A percentile compares a stretch with the other conserved stretches of the same genome.
These are phyloP conservation scores for Tremellales sp. DNA, from an alignment of 1,284 basidiomycete genomes.

Conservation along the genomic window DNA sequence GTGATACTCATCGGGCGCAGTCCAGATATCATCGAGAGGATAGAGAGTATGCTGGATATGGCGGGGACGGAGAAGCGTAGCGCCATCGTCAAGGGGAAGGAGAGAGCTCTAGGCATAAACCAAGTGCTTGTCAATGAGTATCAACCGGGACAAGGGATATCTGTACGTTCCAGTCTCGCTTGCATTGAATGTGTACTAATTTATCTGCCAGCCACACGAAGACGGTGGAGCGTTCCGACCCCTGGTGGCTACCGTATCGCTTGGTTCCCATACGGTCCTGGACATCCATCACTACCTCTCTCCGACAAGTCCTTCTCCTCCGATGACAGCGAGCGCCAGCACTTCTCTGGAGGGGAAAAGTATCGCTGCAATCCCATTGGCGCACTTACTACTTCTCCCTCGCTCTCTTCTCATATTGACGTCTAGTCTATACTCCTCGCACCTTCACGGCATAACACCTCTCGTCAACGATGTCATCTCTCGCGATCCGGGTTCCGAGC, in stretches of 20 bases:
- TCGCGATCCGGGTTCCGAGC: background rate
- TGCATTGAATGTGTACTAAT: too few species aligned
- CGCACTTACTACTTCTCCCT: constrained; percentile 73
- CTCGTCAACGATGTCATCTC: constrained; percentile 52
- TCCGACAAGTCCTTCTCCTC: constrained; percentile 39
- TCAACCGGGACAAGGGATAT: constrained; percentile 83
- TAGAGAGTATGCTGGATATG: constrained; percentile 47
- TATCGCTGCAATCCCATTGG: constrained; percentile 62
- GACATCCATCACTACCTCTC: constrained; percentile 72
- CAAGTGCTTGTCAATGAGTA: constrained; percentile 91
- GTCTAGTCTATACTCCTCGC: constrained; percentile 61
- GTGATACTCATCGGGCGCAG: constrained; percentile 47
- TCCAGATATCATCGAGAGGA: constrained; percentile 69
- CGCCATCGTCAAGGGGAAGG: constrained; percentile 24
- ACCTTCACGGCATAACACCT: constrained; percentile 70
- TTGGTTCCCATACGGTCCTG: constrained; percentile 78
- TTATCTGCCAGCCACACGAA: constrained; percentile 87
- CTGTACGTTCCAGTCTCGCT: constrained; percentile 54
- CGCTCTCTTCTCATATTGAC: constrained; percentile 76
- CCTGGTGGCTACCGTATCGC: constrained; percentile 81
- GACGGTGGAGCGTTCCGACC: constrained; percentile 86
- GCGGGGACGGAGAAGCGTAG: constrained; percentile 49
- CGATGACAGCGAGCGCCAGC: constrained; percentile 28
- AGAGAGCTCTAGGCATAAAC: constrained; percentile 63
- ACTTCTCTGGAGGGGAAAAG: constrained; percentile 48